phyloP scores from a whole-genome alignment of 2,329 filamentous ascomycete genomes.

The Oidium heveae region DNA sequence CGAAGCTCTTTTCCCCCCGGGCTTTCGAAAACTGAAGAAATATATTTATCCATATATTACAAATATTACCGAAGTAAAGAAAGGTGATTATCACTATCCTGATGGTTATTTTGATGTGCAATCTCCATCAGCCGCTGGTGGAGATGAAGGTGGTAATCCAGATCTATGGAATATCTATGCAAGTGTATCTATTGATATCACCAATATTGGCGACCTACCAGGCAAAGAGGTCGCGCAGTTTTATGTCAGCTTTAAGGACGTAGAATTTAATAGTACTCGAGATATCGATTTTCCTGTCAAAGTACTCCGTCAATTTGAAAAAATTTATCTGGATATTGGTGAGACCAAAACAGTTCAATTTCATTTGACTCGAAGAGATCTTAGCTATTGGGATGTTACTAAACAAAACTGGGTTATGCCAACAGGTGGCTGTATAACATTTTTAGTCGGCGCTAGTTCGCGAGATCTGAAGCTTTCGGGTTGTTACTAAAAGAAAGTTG shows the following conservation, averaged over 20 bases:
- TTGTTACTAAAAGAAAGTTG: too few relatives aligned
- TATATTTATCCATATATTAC: conserved; percentile 39
- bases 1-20: conserved; percentile 27
- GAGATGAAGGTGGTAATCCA: conserved; percentile 32
- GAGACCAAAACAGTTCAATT: too few relatives aligned
- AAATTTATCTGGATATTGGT: too few relatives aligned
- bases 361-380: too few relatives aligned
- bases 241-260: conserved; percentile 18
- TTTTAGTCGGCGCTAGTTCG: too few relatives aligned
- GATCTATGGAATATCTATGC: conserved; percentile 29
- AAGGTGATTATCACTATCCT: conserved; percentile 16
- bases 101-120: conserved; percentile 22
- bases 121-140: conserved; percentile 30
- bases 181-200: conserved; percentile 26
- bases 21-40: conserved; percentile 29
- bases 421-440: too few relatives aligned
- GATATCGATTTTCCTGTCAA: too few relatives aligned
- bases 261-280: too few relatives aligned
- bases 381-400: too few relatives aligned
- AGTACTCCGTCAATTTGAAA: too few relatives aligned
- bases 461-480: too few relatives aligned
- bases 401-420: too few relatives aligned
- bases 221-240: conserved; percentile 31
- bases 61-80: conserved; percentile 15
- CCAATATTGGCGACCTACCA: conserved; percentile 28